Conservation (phyloP, 2,329 filamentous ascomycete genomes). For the Myriosclerotinia scirpicola region DNA sequence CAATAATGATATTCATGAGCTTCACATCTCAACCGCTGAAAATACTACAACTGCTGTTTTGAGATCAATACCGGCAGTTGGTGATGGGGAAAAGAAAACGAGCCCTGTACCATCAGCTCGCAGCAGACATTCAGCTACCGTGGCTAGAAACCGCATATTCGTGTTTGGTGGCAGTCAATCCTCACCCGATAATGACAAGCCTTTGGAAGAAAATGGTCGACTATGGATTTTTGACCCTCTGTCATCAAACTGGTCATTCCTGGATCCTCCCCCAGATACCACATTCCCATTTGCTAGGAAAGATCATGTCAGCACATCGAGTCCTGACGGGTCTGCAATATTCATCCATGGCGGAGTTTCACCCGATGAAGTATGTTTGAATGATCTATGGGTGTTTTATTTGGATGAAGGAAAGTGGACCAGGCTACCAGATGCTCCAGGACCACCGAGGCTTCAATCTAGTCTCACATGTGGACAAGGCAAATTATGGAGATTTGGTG, state of each 20-base stretch:
- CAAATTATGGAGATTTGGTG: conserved; percentile 11
- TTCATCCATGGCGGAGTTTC: conserved; percentile 16
- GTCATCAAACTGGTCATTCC: conserved; percentile 9
- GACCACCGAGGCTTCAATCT: neutral
- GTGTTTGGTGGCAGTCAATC: conserved; percentile 12
- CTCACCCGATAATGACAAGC: neutral
- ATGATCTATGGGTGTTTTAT: conserved; percentile 18
- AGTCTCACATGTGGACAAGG: conserved; percentile 7
- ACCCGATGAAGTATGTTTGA: neutral
- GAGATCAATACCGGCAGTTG: conserved; percentile 5
- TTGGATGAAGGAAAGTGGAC: conserved; percentile 16
- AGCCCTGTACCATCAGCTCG: neutral
- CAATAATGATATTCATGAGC: conserved; percentile 12
- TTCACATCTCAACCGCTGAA: conserved; percentile 18
- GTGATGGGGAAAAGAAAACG: neutral
- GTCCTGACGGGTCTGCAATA: conserved; percentile 2
- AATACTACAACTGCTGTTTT: conserved; percentile 13
- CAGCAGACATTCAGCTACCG: neutral
- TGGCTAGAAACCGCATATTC: conserved; percentile 12
- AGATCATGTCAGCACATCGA: conserved; percentile 5
- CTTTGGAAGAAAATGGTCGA: conserved; percentile 15
- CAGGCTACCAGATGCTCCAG: conserved; percentile 16
- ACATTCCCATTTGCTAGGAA: neutral
- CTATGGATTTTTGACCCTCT: conserved; percentile 17
- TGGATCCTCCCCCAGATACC: conserved; percentile 14